A percentile compares a stretch with the other conserved stretches of the same genome.
phyloP scores from a whole-genome alignment of 768 basidiomycete species.

The Lactifluus rugatus region DNA sequence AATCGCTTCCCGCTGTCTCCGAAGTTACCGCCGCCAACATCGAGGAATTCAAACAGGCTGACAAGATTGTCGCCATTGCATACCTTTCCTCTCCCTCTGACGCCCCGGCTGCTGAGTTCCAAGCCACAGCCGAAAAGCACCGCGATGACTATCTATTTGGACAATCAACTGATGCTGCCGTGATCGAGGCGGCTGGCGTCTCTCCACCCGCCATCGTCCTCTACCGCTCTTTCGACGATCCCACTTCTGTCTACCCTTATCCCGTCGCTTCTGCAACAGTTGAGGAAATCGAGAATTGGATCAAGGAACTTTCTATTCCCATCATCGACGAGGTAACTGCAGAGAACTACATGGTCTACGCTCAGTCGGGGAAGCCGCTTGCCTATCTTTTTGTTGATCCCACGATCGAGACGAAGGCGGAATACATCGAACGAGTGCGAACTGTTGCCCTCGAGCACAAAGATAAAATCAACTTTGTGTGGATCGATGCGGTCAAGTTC shows the following conservation, averaged over 20 bases:
- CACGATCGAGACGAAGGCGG: conserved; percentile 49
- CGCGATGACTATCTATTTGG: conserved; percentile 95
- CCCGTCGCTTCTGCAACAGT: conserved; percentile 43
- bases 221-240: conserved; percentile 90
- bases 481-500: conserved; percentile 94
- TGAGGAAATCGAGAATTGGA: conserved; percentile 64
- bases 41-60: conserved; percentile 76
- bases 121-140: conserved; percentile 69
- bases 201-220: conserved; percentile 79
- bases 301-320: conserved; percentile 77
- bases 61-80: conserved; percentile 85
- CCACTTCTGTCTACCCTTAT: conserved; percentile 56
- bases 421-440: conserved; percentile 54
- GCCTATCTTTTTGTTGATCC: conserved; percentile 95
- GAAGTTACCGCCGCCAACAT: conserved; percentile 67
- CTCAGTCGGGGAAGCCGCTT: conserved; percentile 71
- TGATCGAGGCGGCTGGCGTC: conserved; percentile 60
- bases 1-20: conserved; percentile 89
- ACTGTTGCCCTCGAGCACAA: conserved; percentile 76
- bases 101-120: conserved; percentile 64
- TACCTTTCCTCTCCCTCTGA: conserved; percentile 71
- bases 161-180: conserved; percentile 60
- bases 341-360: conserved; percentile 88
- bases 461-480: conserved; percentile 91
- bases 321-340: conserved; percentile 86